Percentiles rank a stretch among this genome's conserved stretches.
phyloP scores from a whole-genome alignment of 345 rosid species.

The Sapria himalayana region DNA sequence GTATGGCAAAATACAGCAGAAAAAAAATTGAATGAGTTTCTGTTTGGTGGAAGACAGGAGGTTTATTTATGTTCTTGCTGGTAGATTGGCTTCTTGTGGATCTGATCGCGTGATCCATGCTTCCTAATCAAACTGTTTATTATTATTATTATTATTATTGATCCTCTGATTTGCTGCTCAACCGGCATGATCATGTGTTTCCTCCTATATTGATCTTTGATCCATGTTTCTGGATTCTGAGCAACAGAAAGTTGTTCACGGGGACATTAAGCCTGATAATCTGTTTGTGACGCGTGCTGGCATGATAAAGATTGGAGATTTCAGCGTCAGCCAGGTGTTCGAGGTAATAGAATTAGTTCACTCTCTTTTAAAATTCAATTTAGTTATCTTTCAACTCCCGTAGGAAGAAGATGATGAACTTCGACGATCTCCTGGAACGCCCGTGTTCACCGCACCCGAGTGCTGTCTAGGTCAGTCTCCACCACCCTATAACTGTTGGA shows the following conservation, averaged over 20 bases:
- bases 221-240: not conserved
- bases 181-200: not conserved
- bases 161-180: too few species aligned
- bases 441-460: slow-evolving; percentile 99
- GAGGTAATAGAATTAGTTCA: slow-evolving; percentile 33
- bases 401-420: slow-evolving; percentile 93
- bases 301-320: slow-evolving; percentile 85
- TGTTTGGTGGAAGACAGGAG: too few species aligned
- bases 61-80: too few species aligned
- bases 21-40: too few species aligned
- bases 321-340: slow-evolving; percentile 91
- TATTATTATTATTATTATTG: too few species aligned
- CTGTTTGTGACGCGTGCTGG: slow-evolving; percentile 58
- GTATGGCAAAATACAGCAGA: too few species aligned
- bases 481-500: not conserved
- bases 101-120: too few species aligned
- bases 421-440: slow-evolving; percentile 96
- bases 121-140: too few species aligned
- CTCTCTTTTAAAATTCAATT: not conserved
- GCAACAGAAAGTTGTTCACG: slow-evolving; percentile 76
- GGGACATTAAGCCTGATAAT: slow-evolving; percentile 98
- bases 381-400: slow-evolving; percentile 4
- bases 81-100: too few species aligned
- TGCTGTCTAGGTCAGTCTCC: slow-evolving; percentile 63
- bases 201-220: too few species aligned